These are phyloP conservation scores for Magnolia officinalis DNA, from an alignment of 164 flowering plant genomes.

Conservation along the genomic window DNA sequence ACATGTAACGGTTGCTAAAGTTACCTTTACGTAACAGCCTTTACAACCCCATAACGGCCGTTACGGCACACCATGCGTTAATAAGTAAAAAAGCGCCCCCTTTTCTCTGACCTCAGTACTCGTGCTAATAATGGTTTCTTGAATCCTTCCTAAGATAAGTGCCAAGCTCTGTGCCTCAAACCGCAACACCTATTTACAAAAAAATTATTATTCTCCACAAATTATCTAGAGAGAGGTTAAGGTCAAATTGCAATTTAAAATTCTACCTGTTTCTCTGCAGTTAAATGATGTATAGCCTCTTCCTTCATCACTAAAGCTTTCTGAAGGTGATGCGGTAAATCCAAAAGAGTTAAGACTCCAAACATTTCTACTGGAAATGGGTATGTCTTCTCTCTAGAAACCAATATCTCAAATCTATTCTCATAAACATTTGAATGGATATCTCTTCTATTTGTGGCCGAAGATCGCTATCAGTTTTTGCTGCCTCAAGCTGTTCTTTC, in stretches of 20 bases:
- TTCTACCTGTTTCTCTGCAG: conserved; percentile 53
- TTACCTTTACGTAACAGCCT: too few species aligned
- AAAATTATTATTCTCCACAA: conserved; percentile 5
- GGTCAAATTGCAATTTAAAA: neutral
- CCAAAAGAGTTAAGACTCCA: conserved; percentile 9
- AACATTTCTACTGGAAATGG: neutral
- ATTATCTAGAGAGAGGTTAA: neutral
- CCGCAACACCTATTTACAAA: conserved; percentile 41
- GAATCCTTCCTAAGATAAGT: conserved; percentile 37
- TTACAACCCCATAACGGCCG: too few species aligned
- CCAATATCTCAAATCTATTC: neutral
- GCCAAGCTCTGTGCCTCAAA: conserved; percentile 40
- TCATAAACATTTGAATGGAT: conserved; percentile 30
- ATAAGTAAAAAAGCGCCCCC: neutral
- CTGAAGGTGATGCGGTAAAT: conserved; percentile 49
- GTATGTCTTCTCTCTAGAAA: neutral
- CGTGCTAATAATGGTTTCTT: conserved; percentile 33
- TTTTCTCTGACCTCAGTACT: conserved; percentile 33
- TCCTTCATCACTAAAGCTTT: conserved; percentile 48
- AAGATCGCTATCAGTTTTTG: conserved; percentile 19
- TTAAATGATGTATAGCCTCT: conserved; percentile 38
- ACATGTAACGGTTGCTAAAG: too few species aligned
- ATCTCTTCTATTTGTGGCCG: conserved; percentile 46
- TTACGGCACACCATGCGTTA: too few species aligned
- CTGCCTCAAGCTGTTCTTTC: conserved; percentile 46